A percentile compares a stretch with the other conserved stretches of the same genome.
These are phyloP conservation scores for Triticum turgidum DNA, from an alignment of 176 grass and related monocot species.

Conservation along the genomic window DNA sequence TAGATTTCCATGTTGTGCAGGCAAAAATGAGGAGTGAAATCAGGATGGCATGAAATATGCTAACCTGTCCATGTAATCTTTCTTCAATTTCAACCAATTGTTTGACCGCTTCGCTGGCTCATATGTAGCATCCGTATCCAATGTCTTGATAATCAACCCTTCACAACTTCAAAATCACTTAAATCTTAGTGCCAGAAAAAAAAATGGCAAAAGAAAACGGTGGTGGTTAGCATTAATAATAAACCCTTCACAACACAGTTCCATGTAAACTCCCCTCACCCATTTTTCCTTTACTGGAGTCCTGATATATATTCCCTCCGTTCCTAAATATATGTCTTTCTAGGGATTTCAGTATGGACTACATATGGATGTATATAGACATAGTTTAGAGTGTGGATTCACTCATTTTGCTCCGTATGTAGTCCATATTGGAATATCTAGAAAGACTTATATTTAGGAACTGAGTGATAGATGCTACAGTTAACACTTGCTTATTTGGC, in stretches of 20 bases:
- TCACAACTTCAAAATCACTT: conserved; percentile 70
- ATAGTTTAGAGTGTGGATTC: too few relatives aligned
- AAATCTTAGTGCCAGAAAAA: conserved; percentile 25
- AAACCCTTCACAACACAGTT: neutral
- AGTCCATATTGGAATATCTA: too few relatives aligned
- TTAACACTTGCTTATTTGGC: neutral
- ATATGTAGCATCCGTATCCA: conserved; percentile 97
- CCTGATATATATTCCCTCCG: neutral
- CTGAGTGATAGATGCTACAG: conserved; percentile 3
- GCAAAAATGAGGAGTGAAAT: neutral
- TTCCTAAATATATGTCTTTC: too few relatives aligned
- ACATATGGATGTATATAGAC: too few relatives aligned
- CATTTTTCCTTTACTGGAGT: conserved; percentile 9
- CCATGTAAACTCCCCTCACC: neutral
- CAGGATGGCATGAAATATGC: conserved; percentile 27
- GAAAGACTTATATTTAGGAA: too few relatives aligned
- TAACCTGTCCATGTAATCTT: conserved; percentile 99
- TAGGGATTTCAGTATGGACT: too few relatives aligned
- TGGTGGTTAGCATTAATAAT: neutral
- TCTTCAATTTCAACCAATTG: conserved; percentile 99
- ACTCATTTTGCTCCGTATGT: too few relatives aligned
- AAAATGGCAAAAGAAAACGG: conserved; percentile 3
- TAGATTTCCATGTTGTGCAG: conserved; percentile 20
- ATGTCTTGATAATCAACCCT: conserved; percentile 98
- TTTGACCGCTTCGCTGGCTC: conserved; percentile 97